Base-by-base conservation (phyloP, 768 basidiomycete species). In the Pleurotus eryngii region DNA sequence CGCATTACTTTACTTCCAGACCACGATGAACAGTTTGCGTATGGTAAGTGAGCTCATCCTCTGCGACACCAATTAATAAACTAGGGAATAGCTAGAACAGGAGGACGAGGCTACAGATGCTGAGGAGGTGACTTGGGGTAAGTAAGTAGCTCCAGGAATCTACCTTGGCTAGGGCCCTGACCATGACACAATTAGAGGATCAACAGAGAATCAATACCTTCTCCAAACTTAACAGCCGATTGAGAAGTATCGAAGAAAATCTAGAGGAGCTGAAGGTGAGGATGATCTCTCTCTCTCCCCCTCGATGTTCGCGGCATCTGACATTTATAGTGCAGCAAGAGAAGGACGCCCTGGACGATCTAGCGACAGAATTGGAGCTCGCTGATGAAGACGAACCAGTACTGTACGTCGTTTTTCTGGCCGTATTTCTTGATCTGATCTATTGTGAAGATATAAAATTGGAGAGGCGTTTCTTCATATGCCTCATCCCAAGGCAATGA, bases 311-410 rank as follows among this genome's bases (percentile, higher is more conserved):
- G 30, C 30, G 30, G 11, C 30, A 35, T 35, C 30, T 35, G 30
- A 11, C 9, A 35, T 35, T 9, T 35, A 35, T 35, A 9, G 30
- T 54, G 12, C 66, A 98, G 94, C 86, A 90, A 81, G 94, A 96
- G 74, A 95, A 95, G 73, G 95, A 97, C 64, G 89, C 93, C 2
- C 82, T 96, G 12, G 93, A 96, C 59, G 95, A 98, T 68, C 81
- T 97, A 27, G 74, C 84, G 1, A 89, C 82, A 46, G 95, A 97
- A 65, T 81, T 98, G 20, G 94, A 96, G 67, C 83, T 98, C 8
- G 85, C 87, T 1, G 93, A 96, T 60, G 93, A 95, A 63, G 88
- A 91, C 57, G 81, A 90, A 56, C 76, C 77, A 0, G 85, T 97
- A 3, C 66, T 94, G 90, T 94, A 63, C 57, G 89, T 69, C 12